Conservation (phyloP, 805 yeast genomes). For the Ascoidea tarda region DNA sequence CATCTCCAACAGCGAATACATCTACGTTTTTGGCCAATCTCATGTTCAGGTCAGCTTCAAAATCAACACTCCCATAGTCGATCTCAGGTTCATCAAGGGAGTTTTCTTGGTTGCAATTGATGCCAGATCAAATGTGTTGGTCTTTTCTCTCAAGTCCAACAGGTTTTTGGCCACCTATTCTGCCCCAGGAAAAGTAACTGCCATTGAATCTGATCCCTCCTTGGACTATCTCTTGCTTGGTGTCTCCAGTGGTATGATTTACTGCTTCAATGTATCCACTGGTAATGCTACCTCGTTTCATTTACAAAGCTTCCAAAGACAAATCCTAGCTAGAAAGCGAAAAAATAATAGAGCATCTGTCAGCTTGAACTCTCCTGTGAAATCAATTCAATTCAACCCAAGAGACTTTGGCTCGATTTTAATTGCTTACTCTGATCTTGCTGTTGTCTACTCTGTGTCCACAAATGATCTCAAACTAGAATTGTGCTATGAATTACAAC, state of each 20-base stretch:
- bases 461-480: slow-evolving; percentile 37
- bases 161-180: slow-evolving; percentile 43
- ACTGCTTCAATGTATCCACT: slow-evolving; percentile 73
- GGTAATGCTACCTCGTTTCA: slow-evolving; percentile 50
- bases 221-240: slow-evolving; percentile 82
- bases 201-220: slow-evolving; percentile 71
- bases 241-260: slow-evolving; percentile 54
- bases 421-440: slow-evolving; percentile 56
- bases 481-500: slow-evolving; percentile 48
- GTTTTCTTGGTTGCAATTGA: slow-evolving; percentile 68
- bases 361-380: slow-evolving; percentile 29
- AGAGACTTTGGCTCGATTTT: slow-evolving; percentile 72
- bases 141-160: slow-evolving; percentile 57
- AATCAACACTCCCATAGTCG: slow-evolving; percentile 35
- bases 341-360: background rate
- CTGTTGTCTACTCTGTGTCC: slow-evolving; percentile 51
- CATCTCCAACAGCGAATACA: slow-evolving; percentile 44
- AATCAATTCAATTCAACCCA: slow-evolving; percentile 69
- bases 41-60: slow-evolving; percentile 60
- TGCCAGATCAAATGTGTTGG: slow-evolving; percentile 40
- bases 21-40: slow-evolving; percentile 75
- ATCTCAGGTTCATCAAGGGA: slow-evolving; percentile 62
- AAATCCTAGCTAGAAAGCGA: slow-evolving; percentile 16
- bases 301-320: slow-evolving; percentile 57
- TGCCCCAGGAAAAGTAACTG: slow-evolving; percentile 53